Percentiles rank a stretch among this genome's conserved stretches.
phyloP scores from a whole-genome alignment of 129 eudicot genomes.

The Calendula officinalis region DNA sequence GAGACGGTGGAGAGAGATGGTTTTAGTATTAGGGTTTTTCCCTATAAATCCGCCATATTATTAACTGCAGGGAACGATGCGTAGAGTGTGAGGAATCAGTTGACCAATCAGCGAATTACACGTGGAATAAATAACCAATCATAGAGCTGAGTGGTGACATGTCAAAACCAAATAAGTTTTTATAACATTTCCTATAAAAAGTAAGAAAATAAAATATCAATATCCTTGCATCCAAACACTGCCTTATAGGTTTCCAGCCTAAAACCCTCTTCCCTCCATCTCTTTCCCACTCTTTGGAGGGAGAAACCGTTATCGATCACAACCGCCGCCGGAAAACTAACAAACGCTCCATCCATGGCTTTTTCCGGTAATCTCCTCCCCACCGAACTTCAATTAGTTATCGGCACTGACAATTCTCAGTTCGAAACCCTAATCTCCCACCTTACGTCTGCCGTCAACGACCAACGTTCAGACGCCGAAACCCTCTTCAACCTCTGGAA shows the following conservation, averaged over 20 bases:
- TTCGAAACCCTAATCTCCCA: slow-evolving; percentile 81
- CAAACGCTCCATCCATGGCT: slow-evolving; percentile 47
- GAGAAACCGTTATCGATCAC: neutral
- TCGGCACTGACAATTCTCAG: slow-evolving; percentile 64
- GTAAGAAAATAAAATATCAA: no score
- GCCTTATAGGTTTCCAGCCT: neutral
- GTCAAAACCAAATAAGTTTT: no score
- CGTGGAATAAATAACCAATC: no score
- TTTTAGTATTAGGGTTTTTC: no score
- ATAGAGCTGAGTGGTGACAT: no score
- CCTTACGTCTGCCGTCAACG: slow-evolving; percentile 85
- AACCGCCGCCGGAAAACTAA: slow-evolving; percentile 28
- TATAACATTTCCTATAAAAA: no score
- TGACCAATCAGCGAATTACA: no score
- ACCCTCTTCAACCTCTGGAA: slow-evolving; percentile 69
- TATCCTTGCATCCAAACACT: no score
- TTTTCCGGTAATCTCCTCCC: slow-evolving; percentile 38
- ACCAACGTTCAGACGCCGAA: slow-evolving; percentile 81
- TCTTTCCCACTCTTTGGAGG: slow-evolving; percentile 29
- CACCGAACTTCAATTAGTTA: slow-evolving; percentile 55
- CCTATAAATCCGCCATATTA: no score
- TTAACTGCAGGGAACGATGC: no score
- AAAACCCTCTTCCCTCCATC: slow-evolving; percentile 49
- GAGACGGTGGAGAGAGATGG: no score
- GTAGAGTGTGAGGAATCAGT: no score